Evolutionary conservation across 2,329 filamentous ascomycete genomes (phyloP).

Genomic region (Amesomyces nigricolor): DNA sequence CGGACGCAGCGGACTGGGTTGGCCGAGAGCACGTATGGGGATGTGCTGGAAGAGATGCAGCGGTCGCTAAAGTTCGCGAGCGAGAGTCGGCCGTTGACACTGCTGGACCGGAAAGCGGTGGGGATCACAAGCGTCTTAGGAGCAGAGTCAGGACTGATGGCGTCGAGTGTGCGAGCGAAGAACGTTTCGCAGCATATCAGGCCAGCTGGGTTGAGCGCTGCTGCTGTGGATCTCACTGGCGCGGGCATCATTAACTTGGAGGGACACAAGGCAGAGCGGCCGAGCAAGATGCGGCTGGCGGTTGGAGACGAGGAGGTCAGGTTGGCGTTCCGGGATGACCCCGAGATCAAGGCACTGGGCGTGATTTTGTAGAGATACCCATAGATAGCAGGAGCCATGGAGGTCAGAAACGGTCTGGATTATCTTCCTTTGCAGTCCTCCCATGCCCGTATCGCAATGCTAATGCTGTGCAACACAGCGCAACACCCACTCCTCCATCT

Average conservation of each 20-base stretch:
- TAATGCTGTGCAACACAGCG: not conserved
- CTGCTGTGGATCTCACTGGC: constrained; percentile 77
- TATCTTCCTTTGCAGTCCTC: not conserved
- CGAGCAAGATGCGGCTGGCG: constrained; percentile 78
- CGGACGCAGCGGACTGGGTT: constrained; percentile 77
- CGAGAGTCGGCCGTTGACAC: constrained; percentile 51
- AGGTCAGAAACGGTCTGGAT: not conserved
- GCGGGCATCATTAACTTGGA: constrained; percentile 86
- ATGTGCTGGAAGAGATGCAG: constrained; percentile 81
- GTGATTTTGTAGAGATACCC: constrained; percentile 24
- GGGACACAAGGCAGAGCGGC: constrained; percentile 71
- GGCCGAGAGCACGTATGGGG: constrained; percentile 79
- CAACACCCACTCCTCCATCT: constrained; percentile 19
- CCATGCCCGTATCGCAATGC: not conserved
- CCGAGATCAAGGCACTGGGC: constrained; percentile 75
- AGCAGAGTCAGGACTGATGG: constrained; percentile 13
- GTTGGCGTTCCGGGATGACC: constrained; percentile 81
- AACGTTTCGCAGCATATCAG: constrained; percentile 25
- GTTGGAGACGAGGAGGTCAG: constrained; percentile 89
- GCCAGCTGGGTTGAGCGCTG: constrained; percentile 41
- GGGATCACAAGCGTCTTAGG: not conserved
- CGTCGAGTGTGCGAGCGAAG: constrained; percentile 12
- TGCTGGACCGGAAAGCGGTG: constrained; percentile 39
- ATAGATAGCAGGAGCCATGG: constrained; percentile 9
- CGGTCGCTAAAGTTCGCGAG: constrained; percentile 59